Conservation (phyloP, 805 yeast genomes). For the Saturnispora saitoi region DNA sequence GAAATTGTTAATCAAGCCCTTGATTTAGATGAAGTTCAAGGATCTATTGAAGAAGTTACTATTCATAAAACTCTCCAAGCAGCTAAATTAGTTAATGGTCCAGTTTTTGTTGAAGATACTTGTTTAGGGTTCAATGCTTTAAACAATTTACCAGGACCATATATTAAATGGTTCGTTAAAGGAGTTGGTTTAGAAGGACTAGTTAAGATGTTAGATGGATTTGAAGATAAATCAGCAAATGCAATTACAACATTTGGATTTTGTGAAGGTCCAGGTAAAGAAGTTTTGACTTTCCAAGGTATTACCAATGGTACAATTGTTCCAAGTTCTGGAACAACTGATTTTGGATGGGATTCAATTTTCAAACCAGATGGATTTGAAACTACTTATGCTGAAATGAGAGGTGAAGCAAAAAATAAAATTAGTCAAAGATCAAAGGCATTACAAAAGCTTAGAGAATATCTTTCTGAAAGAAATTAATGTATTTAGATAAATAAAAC, state of each 20-base stretch:
- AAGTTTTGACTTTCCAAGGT: slow-evolving; percentile 79
- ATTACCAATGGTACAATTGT: slow-evolving; percentile 76
- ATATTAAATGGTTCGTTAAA: slow-evolving; percentile 80
- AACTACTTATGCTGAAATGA: slow-evolving; percentile 86
- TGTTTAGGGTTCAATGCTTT: slow-evolving; percentile 77
- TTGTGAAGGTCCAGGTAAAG: slow-evolving; percentile 70
- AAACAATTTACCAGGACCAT: slow-evolving; percentile 84
- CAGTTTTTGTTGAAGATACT: slow-evolving; percentile 93
- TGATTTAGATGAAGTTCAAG: slow-evolving; percentile 89
- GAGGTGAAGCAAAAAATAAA: slow-evolving; percentile 60
- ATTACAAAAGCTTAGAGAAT: slow-evolving; percentile 58
- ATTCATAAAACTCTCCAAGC: slow-evolving; percentile 72
- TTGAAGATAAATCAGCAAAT: slow-evolving; percentile 74
- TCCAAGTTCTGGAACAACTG: slow-evolving; percentile 62
- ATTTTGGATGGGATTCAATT: slow-evolving; percentile 92
- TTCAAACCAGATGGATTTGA: slow-evolving; percentile 74
- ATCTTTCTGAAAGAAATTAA: slow-evolving; percentile 12
- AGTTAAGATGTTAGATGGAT: slow-evolving; percentile 68
- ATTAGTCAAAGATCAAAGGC: slow-evolving; percentile 89
- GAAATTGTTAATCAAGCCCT: slow-evolving; percentile 53
- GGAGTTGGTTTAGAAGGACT: slow-evolving; percentile 69
- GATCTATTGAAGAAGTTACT: slow-evolving; percentile 74
- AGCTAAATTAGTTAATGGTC: slow-evolving; percentile 52
- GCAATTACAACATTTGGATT: slow-evolving; percentile 92
- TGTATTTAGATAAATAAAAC: neutral